Conservation (phyloP, 1,284 basidiomycete genomes). For the Violaceomyces palustris region DNA sequence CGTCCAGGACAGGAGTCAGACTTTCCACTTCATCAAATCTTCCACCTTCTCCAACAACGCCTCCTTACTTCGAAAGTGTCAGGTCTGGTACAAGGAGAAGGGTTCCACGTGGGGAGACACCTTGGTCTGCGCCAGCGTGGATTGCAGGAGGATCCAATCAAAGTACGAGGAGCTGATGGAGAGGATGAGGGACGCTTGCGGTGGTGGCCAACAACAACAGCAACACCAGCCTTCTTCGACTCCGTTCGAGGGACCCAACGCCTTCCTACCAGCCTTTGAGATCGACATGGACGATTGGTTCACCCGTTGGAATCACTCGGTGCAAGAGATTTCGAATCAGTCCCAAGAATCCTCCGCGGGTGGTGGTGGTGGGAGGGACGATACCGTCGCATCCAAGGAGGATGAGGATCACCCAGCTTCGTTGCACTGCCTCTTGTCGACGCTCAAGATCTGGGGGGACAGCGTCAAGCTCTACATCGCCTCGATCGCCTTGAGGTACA, state of each 20-base stretch:
- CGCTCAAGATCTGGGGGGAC: slow-evolving; percentile 25
- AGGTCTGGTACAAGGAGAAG: slow-evolving; percentile 23
- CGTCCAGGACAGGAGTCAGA: slow-evolving; percentile 35
- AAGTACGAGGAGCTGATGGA: slow-evolving; percentile 2
- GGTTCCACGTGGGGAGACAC: slow-evolving; percentile 21
- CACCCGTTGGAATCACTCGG: slow-evolving; percentile 19
- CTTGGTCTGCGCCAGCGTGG: slow-evolving; percentile 22
- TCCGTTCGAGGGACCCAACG: not conserved
- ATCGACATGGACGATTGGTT: slow-evolving; percentile 21
- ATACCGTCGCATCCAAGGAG: slow-evolving; percentile 6
- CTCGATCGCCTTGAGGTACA: slow-evolving; percentile 26
- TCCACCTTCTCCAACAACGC: slow-evolving; percentile 21
- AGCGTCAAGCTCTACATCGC: slow-evolving; percentile 31
- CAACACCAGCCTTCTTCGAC: no score
- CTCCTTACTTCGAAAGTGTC: slow-evolving; percentile 21
- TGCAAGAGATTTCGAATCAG: slow-evolving; percentile 10
- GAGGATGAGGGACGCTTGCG: not conserved
- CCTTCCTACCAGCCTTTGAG: not conserved
- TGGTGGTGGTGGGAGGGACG: no score
- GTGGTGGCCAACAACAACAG: no score
- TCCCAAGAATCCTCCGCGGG: no score
- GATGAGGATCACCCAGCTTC: no score
- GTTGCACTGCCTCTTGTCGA: slow-evolving; percentile 14
- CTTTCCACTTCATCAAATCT: slow-evolving; percentile 23
- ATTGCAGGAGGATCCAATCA: slow-evolving; percentile 24